A percentile compares a stretch with the other conserved stretches of the same genome.
Evolutionary conservation across 2,329 filamentous ascomycete genomes (phyloP).

Genomic region (Rhynchosporium agropyri): DNA sequence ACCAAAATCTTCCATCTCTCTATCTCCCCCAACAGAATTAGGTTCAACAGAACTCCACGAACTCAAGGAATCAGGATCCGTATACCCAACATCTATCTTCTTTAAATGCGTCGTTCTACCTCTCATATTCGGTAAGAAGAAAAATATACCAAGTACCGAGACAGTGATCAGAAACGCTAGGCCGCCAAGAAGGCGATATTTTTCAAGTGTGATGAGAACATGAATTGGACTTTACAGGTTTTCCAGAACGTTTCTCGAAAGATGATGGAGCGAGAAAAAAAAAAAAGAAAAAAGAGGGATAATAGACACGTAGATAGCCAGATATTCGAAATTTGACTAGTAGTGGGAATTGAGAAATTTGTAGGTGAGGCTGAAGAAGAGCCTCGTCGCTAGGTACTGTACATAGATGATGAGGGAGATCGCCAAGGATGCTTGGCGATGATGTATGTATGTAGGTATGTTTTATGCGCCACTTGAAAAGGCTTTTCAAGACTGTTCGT

Average conservation of each 20-base stretch:
- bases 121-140: conserved; percentile 29
- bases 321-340: not conserved
- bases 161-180: conserved; percentile 32
- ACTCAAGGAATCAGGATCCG: conserved; percentile 28
- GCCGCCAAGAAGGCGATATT: not conserved
- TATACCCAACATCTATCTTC: conserved; percentile 30
- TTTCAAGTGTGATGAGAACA: no score
- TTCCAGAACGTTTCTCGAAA: not conserved
- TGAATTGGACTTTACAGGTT: no score
- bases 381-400: not conserved
- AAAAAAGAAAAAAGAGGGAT: not conserved
- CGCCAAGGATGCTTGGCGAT: no score
- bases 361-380: not conserved
- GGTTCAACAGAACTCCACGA: conserved; percentile 24
- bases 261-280: no score
- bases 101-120: conserved; percentile 31
- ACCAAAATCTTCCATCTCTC: conserved; percentile 7
- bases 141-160: conserved; percentile 31
- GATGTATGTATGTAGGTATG: no score
- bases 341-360: not conserved
- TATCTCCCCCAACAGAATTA: conserved; percentile 9
- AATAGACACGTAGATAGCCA: not conserved
- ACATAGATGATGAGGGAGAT: no score
- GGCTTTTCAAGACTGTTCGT: no score
- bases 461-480: no score